Evolutionary conservation across 371 early-diverging fungal genomes (phyloP).

Genomic region (Mucor indicus): DNA sequence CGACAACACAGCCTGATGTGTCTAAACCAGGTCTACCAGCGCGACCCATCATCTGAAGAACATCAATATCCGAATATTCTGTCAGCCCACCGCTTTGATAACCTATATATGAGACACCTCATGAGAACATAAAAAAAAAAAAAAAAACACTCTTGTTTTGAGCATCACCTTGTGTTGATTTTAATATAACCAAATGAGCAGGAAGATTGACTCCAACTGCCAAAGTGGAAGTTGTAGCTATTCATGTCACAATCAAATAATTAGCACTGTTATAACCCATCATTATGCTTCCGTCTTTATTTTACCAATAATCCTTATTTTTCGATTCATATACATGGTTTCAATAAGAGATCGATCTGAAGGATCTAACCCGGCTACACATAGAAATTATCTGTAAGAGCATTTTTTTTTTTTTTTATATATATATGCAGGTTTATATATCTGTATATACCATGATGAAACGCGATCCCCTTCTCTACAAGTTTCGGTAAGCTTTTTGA

Average conservation of each 20-base stretch:
- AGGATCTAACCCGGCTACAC: slow-evolving; percentile 59
- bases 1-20: slow-evolving; percentile 68
- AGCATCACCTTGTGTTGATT: slow-evolving; percentile 53
- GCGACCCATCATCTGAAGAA: slow-evolving; percentile 92
- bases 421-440: not conserved
- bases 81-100: slow-evolving; percentile 58
- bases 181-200: slow-evolving; percentile 86
- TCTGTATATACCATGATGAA: slow-evolving; percentile 61
- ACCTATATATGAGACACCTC: slow-evolving; percentile 27
- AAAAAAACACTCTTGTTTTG: not conserved
- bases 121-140: slow-evolving; percentile 23
- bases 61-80: slow-evolving; percentile 70
- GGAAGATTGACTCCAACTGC: slow-evolving; percentile 95
- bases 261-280: not conserved
- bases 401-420: not conserved
- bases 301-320: slow-evolving; percentile 69
- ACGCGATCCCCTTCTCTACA: slow-evolving; percentile 59
- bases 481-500: slow-evolving; percentile 36
- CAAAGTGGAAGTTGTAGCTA: slow-evolving; percentile 84
- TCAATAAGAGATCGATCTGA: slow-evolving; percentile 70
- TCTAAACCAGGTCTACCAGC: slow-evolving; percentile 92
- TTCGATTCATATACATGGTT: slow-evolving; percentile 52
- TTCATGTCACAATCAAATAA: too few species aligned
- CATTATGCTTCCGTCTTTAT: too few species aligned
- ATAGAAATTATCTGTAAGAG: not conserved